Evolutionary conservation across 345 rosid genomes (phyloP), one percentile per base, ranked within the genome.

Genomic region (Populus ilicifolia): DNA sequence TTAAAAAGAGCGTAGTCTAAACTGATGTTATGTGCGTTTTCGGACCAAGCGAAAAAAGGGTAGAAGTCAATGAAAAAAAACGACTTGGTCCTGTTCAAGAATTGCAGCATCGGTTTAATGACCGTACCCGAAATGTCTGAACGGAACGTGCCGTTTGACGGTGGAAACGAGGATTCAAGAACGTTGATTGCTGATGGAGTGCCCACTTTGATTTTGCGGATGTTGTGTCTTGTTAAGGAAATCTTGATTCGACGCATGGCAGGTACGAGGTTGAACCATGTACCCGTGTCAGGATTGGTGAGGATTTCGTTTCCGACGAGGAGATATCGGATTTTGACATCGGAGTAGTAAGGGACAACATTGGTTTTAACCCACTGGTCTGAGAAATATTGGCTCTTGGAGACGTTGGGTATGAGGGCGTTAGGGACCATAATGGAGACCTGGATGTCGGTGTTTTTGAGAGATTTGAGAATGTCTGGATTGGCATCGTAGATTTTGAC

Each of bases 281-380:
- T 86, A 17, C 77, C 80, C 43, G 77, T 78, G 52, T 89, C 89
- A 10, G 83, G 6, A 20, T 46, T 56, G 56, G 89, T 83, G 59
- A 93, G 90, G 84, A 94, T 87, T 84, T 92, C 97, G 84, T 94
- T 93, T n/a, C 98, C 98, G 70, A 91, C 89, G 27, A 94, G 90
- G 82, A 94, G 91, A 81, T 93, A 94, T 16, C 97, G 91, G 86
- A 94, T 94, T 84, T 84, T 86, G 83, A 91, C 90, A 44, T 65
- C 67, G 1, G 90, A 90, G 78, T 86, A 85, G 78, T 84, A 86
- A 6, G 89, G 90, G 12, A 87, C 81, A 66, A 94, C 86, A 50
- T 91, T 88, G 81, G 84, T 81, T 5, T 30, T 61, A 41, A 90
- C 87, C 98, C 97, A 94, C 0, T 81, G 75, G 77, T 94, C 94